These are phyloP conservation scores for Fusarium stilboides DNA, from an alignment of 2,329 filamentous ascomycete species.

Conservation along the genomic window DNA sequence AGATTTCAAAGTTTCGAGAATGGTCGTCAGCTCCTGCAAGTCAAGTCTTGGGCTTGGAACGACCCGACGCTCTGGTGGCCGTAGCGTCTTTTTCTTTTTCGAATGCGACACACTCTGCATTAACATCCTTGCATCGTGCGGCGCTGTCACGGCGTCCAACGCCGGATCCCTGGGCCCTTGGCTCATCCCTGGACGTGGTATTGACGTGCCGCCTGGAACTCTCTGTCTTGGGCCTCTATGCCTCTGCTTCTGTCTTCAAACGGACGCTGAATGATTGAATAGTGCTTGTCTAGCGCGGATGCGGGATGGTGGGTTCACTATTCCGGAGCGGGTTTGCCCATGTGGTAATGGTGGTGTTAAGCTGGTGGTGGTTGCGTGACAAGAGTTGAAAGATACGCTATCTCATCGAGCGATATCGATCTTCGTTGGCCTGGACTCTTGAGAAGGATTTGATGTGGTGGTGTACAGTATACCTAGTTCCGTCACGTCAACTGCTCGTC, in stretches of 20 bases:
- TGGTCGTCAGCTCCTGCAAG: slow-evolving; percentile 42
- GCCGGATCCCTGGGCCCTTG: slow-evolving; percentile 40
- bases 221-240: slow-evolving; percentile 15
- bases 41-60: slow-evolving; percentile 37
- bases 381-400: slow-evolving; percentile 37
- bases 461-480: slow-evolving; percentile 25
- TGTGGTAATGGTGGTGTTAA: slow-evolving; percentile 33
- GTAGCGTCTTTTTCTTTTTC: slow-evolving; percentile 47
- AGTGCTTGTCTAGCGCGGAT: slow-evolving; percentile 33
- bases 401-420: slow-evolving; percentile 38
- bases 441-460: slow-evolving; percentile 34
- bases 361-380: slow-evolving; percentile 40
- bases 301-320: slow-evolving; percentile 29
- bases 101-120: slow-evolving; percentile 47
- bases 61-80: slow-evolving; percentile 49
- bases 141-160: slow-evolving; percentile 41
- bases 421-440: slow-evolving; percentile 21
- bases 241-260: slow-evolving; percentile 7
- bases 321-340: slow-evolving; percentile 22
- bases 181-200: slow-evolving; percentile 33
- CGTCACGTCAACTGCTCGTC: slow-evolving; percentile 26
- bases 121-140: slow-evolving; percentile 46
- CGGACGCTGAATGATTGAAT: slow-evolving; percentile 25
- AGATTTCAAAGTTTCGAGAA: slow-evolving; percentile 46
- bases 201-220: slow-evolving; percentile 6